Base-by-base conservation (phyloP, 192 early-diverging fungal species). In the Pilaira anomala region DNA sequence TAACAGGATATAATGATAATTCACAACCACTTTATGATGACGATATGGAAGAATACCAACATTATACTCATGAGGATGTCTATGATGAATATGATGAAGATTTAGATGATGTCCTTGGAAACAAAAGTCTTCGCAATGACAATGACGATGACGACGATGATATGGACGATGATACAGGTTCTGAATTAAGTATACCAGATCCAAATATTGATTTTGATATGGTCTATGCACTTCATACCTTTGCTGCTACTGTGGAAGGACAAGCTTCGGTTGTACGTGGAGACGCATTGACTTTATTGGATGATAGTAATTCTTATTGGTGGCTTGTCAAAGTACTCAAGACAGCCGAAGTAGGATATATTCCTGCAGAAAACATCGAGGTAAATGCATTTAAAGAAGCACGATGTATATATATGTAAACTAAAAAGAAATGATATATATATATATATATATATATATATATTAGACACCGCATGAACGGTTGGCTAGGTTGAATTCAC, bases 331-430 rank as follows among this genome's bases (percentile, higher is more conserved):
- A 80, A 73, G 86, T 75, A 60, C 76, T 81, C 65, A 92, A 83
- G 70, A 89, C 72, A n/a, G 74, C 69, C 0, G 77, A 87, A 69
- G 87, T 94, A 71, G 92, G 92, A 14, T 94, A 94, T 68, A 91
- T 94, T 53, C 92, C 92, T 24, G 92, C 92, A 3, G 92, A 94
- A 66, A 91, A 93, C 62, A 86, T 93, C 39, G 91, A 93, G 74
- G 87, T 88, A 75, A 26, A 21, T 9, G 8, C 41, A 46, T 9
- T 46, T 28, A 48, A 19, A 44, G n/a, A n/a, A n/a, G n/a, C n/a
- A n/a, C n/a, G n/a, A n/a, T n/a, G n/a, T n/a, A n/a, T 62, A 49
- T 19, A 39, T 24, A 21, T 22, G 11, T 48, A 30, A 48, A 18
- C 44, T 30, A 33, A 28, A n/a, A n/a, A n/a, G n/a, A n/a, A n/a